Evolutionary conservation across 2,329 filamentous ascomycete species (phyloP), one percentile per base, ranked within the genome.

Genomic region (Pseudogymnoascus sp.): DNA sequence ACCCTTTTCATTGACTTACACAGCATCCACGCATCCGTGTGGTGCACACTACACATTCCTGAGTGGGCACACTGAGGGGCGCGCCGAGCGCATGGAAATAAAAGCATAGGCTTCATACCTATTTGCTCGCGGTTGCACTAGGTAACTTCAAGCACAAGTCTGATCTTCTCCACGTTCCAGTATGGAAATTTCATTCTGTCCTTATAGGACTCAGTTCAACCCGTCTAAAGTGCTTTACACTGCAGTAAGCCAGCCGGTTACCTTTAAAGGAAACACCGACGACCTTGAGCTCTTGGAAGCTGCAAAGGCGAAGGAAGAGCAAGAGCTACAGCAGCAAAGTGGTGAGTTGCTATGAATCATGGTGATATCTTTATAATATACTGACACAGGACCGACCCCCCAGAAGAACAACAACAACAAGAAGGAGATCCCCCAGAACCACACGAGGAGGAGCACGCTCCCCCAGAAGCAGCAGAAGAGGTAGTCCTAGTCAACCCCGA

Each of bases 171-270:
- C n/a, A 25, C 32, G n/a, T 57, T 57, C 41, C 60, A 71, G 69
- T 69, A 68, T 66, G 62, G 58, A 69, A 39, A 62, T 70, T 66
- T 68, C 69, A 61, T 68, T 64, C 62, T 70, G 69, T 68, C 69
- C 69, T 58, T 65, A 68, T 58, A 64, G 68, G 65, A 63, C 63
- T 41, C 65, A 63, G 50, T 64, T 68, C 50, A 57, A 25, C 50
- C 50, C 25, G 5, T 57, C 50, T 57, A 57, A 57, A 57, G 32
- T 57, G 18, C 50, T 57, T 18, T 57, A 57, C 50, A 57, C 50
- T 57, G 50, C 50, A 57, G 50, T 57, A 30, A 57, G 50, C 50
- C 43, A 59, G n/a, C 67, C 67, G 18, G 57, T 65, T 25, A 65
- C 61, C 16, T 69, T 68, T 61, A 67, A 61, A 20, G 64, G 64